These are phyloP conservation scores for Dendrobium officinale DNA, from an alignment of 106 monocot species.

Conservation along the genomic window DNA sequence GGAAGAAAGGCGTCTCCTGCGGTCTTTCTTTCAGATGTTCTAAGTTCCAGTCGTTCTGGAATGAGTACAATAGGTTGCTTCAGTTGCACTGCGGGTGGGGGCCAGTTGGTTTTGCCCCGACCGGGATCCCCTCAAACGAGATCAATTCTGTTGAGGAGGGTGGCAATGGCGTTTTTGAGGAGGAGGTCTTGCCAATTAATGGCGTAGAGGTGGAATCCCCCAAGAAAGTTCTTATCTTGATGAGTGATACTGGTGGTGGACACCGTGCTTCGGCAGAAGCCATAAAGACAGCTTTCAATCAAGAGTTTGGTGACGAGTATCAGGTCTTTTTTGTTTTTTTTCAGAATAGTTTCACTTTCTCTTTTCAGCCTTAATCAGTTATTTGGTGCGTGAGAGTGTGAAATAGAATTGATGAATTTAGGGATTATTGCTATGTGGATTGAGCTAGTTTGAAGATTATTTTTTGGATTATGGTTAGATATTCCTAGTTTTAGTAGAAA, in stretches of 20 bases:
- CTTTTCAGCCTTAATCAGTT: background rate
- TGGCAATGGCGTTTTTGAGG: constrained; percentile 18
- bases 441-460: background rate
- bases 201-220: constrained; percentile 15
- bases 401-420: background rate
- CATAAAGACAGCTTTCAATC: constrained; percentile 72
- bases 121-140: background rate
- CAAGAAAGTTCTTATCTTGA: constrained; percentile 77
- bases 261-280: constrained; percentile 96
- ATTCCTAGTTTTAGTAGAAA: background rate
- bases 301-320: constrained; percentile 87
- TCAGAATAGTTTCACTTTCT: background rate
- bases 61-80: constrained; percentile 40
- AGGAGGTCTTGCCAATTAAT: constrained; percentile 13
- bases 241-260: constrained; percentile 77
- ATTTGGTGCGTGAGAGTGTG: background rate
- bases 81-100: constrained; percentile 19
- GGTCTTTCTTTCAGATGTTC: constrained; percentile 9
- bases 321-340: constrained; percentile 27
- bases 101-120: constrained; percentile 15
- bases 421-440: background rate
- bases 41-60: constrained; percentile 29
- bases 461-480: background rate
- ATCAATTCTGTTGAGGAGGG: background rate
- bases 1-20: constrained; percentile 4